These are phyloP conservation scores for Cryptosporidium xiaoi DNA, from an alignment of 169 alveolate species.

Conservation along the genomic window DNA sequence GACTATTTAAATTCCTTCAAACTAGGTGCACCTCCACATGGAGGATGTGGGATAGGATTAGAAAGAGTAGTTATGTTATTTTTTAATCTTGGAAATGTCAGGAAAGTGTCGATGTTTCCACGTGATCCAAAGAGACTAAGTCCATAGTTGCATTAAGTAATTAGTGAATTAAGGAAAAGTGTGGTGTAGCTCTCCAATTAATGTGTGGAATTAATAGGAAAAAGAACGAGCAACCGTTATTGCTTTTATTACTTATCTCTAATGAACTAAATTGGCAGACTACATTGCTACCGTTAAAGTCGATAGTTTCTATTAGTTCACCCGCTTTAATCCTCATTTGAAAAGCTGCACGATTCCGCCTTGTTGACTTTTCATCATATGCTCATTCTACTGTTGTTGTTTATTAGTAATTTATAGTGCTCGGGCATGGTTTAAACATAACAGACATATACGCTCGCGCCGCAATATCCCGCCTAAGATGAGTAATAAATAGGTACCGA, in stretches of 20 bases:
- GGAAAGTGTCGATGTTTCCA: conserved; percentile 98
- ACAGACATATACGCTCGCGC: neutral
- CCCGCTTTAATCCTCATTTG: too few species aligned
- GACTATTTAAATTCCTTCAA: conserved; percentile 92
- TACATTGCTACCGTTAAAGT: too few species aligned
- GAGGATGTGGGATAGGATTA: conserved; percentile 99
- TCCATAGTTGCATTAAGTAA: conserved; percentile 84
- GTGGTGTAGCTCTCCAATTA: too few species aligned
- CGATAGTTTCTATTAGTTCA: too few species aligned
- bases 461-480: neutral
- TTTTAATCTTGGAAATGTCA: conserved; percentile 94
- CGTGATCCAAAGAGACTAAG: conserved; percentile 98
- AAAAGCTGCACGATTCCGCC: too few species aligned
- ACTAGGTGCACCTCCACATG: conserved; percentile 98
- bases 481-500: neutral
- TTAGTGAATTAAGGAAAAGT: neutral
- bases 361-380: too few species aligned
- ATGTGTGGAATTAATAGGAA: neutral
- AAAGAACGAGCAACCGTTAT: neutral
- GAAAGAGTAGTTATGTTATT: conserved; percentile 98
- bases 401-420: too few species aligned
- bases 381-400: too few species aligned
- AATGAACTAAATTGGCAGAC: too few species aligned
- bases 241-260: neutral
- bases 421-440: neutral